Conservation (phyloP, 2,329 filamentous ascomycete genomes). For the Xylariaceae sp. region DNA sequence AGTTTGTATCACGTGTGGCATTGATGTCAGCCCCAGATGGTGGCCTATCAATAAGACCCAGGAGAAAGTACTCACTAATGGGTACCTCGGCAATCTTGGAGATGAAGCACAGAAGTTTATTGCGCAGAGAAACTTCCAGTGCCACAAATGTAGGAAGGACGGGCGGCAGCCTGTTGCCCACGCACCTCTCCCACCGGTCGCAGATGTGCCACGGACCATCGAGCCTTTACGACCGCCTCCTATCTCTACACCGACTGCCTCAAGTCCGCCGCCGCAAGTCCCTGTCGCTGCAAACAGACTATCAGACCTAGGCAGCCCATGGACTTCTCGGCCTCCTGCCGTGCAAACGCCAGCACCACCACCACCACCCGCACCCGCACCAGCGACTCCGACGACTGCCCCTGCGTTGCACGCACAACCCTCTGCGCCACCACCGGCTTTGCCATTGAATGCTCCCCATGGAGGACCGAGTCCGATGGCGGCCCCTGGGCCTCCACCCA, state of each 20-base stretch:
- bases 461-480: slow-evolving; percentile 29
- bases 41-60: slow-evolving; percentile 54
- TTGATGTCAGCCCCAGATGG: slow-evolving; percentile 73
- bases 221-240: slow-evolving; percentile 23
- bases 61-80: slow-evolving; percentile 49
- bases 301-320: slow-evolving; percentile 17
- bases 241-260: slow-evolving; percentile 16
- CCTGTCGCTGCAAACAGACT: slow-evolving; percentile 18
- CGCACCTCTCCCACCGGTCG: slow-evolving; percentile 14
- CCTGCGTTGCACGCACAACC: slow-evolving; percentile 21
- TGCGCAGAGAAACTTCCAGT: slow-evolving; percentile 62
- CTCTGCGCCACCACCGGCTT: slow-evolving; percentile 18
- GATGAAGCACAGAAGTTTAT: slow-evolving; percentile 56
- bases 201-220: slow-evolving; percentile 22
- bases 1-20: slow-evolving; percentile 59
- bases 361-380: slow-evolving; percentile 10
- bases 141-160: slow-evolving; percentile 67
- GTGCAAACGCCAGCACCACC: slow-evolving; percentile 16
- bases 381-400: slow-evolving; percentile 5
- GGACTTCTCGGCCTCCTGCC: slow-evolving; percentile 17
- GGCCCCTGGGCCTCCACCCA: slow-evolving; percentile 28
- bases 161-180: slow-evolving; percentile 41
- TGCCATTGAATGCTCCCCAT: slow-evolving; percentile 21
- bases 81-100: slow-evolving; percentile 45
- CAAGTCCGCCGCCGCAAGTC: slow-evolving; percentile 22